Evolutionary conservation across 2,329 filamentous ascomycete species (phyloP), one percentile per base, ranked within the genome.

Genomic region (Nothopassalora personata): DNA sequence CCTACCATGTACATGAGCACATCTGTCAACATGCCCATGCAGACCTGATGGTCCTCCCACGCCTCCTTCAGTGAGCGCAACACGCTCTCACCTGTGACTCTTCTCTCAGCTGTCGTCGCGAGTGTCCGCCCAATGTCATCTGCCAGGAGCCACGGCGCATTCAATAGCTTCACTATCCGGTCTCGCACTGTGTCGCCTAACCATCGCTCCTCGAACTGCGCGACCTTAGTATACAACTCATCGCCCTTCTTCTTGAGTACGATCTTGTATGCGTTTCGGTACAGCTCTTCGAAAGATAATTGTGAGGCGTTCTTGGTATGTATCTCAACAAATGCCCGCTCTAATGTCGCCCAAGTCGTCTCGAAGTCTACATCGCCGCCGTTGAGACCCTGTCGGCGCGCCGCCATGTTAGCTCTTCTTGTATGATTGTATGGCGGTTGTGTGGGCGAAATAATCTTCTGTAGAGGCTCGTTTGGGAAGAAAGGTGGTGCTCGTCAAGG

Each of bases 11-110:
- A 56, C 91, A 97, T 97, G 54, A 97, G 81, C 33, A 97, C 91
- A 73, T 97, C 94, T 4, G 92, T 91, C 53, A 91, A 87, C 93
- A 97, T 97, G 71, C 91, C 91, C 90, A 96, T 96, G 48, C 89
- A 92, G 58, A 89, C 84, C 71, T 92, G 90, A 71, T 99, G 92
- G 63, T 95, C 89, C 61, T 91, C 85, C 91, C 92, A 99, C 2
- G 87, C 85, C 59, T 86, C 81, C 66, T 88, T 88, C 13, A 97
- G 74, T 0, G 85, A 87, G 57, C 84, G 84, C 59, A 99, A 75
- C 64, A 97, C 95, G 69, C 83, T 86, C 74, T 96, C 91, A 51
- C 92, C 92, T 36, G 89, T 87, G 47, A 87, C 83, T 50, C 90
- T 82, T 57, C 89, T 84, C 76, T 97, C 91, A 66, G 89, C 89